Evolutionary conservation across 371 early-diverging fungal species (phyloP).

Genomic region (Smittium culicis): DNA sequence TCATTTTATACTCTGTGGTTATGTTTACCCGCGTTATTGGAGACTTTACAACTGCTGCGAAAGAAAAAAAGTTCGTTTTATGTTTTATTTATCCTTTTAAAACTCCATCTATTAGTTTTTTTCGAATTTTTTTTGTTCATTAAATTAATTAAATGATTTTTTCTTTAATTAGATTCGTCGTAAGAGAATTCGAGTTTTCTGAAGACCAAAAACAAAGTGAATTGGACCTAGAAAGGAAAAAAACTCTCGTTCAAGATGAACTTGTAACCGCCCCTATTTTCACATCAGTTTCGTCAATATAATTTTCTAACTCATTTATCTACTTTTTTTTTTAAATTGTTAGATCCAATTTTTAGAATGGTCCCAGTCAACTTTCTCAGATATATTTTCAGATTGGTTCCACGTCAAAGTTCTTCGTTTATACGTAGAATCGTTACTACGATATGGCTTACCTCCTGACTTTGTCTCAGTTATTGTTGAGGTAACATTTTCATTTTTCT

Average conservation of each 20-base stretch:
- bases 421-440: conserved; percentile 90
- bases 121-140: not conserved
- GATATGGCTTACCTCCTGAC: conserved; percentile 92
- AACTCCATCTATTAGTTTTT: not conserved
- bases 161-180: conserved; percentile 3
- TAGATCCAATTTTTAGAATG: conserved; percentile 63
- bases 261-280: not conserved
- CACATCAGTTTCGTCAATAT: too few species aligned
- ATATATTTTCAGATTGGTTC: conserved; percentile 76
- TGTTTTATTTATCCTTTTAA: not conserved
- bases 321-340: not conserved
- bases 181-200: conserved; percentile 36
- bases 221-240: conserved; percentile 47
- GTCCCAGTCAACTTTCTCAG: conserved; percentile 84
- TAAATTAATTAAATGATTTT: not conserved
- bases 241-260: conserved; percentile 42
- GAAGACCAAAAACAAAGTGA: conserved; percentile 57
- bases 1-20: conserved; percentile 78
- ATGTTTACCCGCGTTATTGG: conserved; percentile 72
- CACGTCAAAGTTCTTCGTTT: conserved; percentile 86
- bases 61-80: conserved; percentile 60
- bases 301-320: not conserved
- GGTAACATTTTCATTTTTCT: not conserved
- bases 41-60: conserved; percentile 76
- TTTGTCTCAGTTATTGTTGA: conserved; percentile 48